Conservation (phyloP, 2,329 filamentous ascomycete species). For the Penicillium sp. region DNA sequence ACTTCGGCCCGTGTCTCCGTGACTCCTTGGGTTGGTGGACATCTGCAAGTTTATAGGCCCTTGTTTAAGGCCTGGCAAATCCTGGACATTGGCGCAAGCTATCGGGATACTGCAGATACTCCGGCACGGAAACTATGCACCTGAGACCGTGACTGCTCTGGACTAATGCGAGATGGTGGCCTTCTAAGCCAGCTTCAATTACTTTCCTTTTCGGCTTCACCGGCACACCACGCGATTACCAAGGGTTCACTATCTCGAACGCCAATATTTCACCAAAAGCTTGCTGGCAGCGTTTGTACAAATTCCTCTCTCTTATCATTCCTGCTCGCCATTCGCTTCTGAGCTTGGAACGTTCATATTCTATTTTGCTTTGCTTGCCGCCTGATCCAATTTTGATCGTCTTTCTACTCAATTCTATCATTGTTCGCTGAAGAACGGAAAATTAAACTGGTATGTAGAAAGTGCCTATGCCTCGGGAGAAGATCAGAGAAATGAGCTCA, state of each 20-base stretch:
- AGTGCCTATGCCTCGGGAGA: background rate
- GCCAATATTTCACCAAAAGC: background rate
- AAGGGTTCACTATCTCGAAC: slow-evolving; percentile 19
- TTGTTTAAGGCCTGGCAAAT: slow-evolving; percentile 7
- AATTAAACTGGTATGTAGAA: background rate
- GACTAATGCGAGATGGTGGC: slow-evolving; percentile 29
- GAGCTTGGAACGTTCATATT: background rate
- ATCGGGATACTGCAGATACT: slow-evolving; percentile 29
- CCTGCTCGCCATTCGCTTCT: background rate
- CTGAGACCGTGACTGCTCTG: slow-evolving; percentile 21
- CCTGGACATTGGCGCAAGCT: slow-evolving; percentile 23
- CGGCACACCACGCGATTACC: slow-evolving; percentile 16
- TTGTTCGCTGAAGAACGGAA: background rate
- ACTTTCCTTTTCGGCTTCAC: slow-evolving; percentile 13
- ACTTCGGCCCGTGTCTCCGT: slow-evolving; percentile 14
- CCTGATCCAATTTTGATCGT: background rate
- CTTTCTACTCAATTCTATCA: background rate
- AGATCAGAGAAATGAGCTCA: background rate
- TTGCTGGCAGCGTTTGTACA: background rate
- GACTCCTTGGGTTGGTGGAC: slow-evolving; percentile 12
- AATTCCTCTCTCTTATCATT: background rate
- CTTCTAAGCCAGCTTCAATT: slow-evolving; percentile 21
- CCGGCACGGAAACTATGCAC: slow-evolving; percentile 29
- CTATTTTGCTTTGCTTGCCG: background rate
- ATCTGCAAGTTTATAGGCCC: slow-evolving; percentile 6